These are phyloP conservation scores for Boletus huronensis DNA, from an alignment of 768 basidiomycete genomes.

Conservation along the genomic window DNA sequence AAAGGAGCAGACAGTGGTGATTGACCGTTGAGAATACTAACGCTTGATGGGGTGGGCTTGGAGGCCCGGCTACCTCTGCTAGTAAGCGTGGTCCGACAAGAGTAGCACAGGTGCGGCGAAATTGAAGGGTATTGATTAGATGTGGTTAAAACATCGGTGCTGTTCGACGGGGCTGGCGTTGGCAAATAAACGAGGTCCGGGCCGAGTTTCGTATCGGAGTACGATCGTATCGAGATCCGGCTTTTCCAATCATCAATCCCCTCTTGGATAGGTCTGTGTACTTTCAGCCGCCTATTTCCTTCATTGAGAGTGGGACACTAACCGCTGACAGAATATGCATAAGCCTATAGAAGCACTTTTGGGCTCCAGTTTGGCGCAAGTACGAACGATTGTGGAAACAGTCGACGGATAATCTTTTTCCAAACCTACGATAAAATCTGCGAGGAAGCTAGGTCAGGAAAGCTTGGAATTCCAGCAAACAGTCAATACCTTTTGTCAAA, in stretches of 20 bases:
- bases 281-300: neutral
- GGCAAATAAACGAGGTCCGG: conserved; percentile 14
- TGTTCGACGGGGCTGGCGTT: neutral
- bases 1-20: conserved; percentile 16
- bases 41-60: conserved; percentile 11
- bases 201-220: conserved; percentile 15
- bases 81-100: conserved; percentile 58
- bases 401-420: conserved; percentile 86
- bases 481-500: conserved; percentile 61
- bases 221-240: conserved; percentile 66
- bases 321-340: conserved; percentile 72
- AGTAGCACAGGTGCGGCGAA: conserved; percentile 52
- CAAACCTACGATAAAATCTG: conserved; percentile 77
- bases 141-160: neutral
- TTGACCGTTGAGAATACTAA: neutral
- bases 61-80: conserved; percentile 50
- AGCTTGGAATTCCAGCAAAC: neutral
- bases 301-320: neutral
- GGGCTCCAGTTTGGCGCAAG: conserved; percentile 73
- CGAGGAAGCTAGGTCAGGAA: neutral
- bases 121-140: conserved; percentile 27
- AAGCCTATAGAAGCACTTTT: conserved; percentile 47
- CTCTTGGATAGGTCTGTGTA: conserved; percentile 55
- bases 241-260: conserved; percentile 72
- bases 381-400: conserved; percentile 78